Evolutionary conservation across 768 basidiomycete species (phyloP).

Genomic region (Boletus tylopilopsis): DNA sequence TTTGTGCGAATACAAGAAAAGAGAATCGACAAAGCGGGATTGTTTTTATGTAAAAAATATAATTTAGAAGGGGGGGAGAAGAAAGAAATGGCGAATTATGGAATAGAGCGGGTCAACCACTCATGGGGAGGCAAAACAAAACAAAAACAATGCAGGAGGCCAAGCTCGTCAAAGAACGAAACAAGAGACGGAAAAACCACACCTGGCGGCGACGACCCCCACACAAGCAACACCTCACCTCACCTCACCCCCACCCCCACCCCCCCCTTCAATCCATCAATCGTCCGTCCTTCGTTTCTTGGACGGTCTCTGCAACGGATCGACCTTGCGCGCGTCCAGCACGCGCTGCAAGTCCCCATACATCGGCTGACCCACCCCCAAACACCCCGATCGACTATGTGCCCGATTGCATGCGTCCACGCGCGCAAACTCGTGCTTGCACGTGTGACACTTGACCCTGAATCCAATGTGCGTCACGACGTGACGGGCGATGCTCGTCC

Average conservation of each 20-base stretch:
- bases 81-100: background rate
- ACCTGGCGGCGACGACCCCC: too few relatives aligned
- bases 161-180: slow-evolving; percentile 2
- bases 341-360: slow-evolving; percentile 26
- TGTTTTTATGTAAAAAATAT: slow-evolving; percentile 12
- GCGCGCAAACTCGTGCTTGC: slow-evolving; percentile 31
- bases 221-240: too few relatives aligned
- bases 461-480: slow-evolving; percentile 32
- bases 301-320: slow-evolving; percentile 13
- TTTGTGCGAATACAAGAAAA: background rate
- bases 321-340: slow-evolving; percentile 28
- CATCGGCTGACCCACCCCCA: slow-evolving; percentile 29
- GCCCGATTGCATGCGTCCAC: slow-evolving; percentile 34
- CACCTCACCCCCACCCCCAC: too few relatives aligned
- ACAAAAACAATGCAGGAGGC: background rate
- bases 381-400: slow-evolving; percentile 29
- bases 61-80: slow-evolving; percentile 18
- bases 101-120: too few relatives aligned
- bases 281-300: slow-evolving; percentile 33
- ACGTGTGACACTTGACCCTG: slow-evolving; percentile 27
- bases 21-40: background rate
- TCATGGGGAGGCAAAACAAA: too few relatives aligned
- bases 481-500: slow-evolving; percentile 32
- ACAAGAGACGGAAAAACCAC: too few relatives aligned
- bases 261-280: background rate